Conservation (phyloP, 2,329 filamentous ascomycete species). For the Fusarium tuaranense region DNA sequence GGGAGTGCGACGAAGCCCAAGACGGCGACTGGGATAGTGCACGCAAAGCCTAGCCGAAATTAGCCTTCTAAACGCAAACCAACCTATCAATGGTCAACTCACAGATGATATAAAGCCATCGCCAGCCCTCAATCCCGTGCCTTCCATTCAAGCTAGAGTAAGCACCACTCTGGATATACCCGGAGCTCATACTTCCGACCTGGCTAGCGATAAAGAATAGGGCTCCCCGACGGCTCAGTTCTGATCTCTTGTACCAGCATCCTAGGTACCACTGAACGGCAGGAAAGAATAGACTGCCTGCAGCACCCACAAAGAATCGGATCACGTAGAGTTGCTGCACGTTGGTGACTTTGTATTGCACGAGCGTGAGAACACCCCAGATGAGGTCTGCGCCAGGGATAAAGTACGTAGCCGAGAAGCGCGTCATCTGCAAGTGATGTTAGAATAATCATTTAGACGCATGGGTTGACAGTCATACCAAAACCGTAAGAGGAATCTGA, state of each 20-base stretch:
- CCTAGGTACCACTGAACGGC: constrained; percentile 53
- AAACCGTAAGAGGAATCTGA: neutral
- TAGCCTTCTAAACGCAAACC: neutral
- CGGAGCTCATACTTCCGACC: constrained; percentile 57
- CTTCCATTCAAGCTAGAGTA: neutral
- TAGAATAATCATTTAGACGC: neutral
- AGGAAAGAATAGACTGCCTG: constrained; percentile 49
- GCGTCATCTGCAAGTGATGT: constrained; percentile 27
- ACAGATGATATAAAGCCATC: neutral
- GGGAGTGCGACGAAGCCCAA: constrained; percentile 40
- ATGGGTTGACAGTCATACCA: neutral
- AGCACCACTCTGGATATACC: constrained; percentile 44
- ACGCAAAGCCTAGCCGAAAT: neutral
- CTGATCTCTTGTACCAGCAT: constrained; percentile 56
- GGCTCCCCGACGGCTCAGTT: constrained; percentile 51
- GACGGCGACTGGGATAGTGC: neutral
- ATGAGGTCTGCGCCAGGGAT: constrained; percentile 51
- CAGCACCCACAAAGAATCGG: constrained; percentile 55
- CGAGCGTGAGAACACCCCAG: constrained; percentile 41
- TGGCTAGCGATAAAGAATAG: constrained; percentile 57
- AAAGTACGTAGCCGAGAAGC: constrained; percentile 32
- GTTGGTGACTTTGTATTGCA: constrained; percentile 40
- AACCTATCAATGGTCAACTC: neutral
- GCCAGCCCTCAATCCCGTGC: neutral
- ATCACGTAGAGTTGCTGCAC: constrained; percentile 51